Percentiles rank a stretch among this genome's conserved stretches.
Evolutionary conservation across 768 basidiomycete species (phyloP).

Genomic region (Lentinula lateritia): DNA sequence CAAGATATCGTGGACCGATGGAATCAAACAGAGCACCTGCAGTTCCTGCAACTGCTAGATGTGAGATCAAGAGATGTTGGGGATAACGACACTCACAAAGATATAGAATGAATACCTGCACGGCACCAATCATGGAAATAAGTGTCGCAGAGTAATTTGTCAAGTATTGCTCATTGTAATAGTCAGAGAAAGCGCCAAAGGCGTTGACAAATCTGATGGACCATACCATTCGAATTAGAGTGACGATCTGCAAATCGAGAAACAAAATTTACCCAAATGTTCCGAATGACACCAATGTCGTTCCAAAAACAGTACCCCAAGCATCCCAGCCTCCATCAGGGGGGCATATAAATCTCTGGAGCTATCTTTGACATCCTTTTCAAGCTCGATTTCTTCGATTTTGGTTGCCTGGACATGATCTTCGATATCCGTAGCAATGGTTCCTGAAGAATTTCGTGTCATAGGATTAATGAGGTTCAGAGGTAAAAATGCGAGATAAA

Average conservation of each 20-base stretch:
- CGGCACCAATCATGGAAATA: conserved; percentile 23
- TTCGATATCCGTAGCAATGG: background rate
- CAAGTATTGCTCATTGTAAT: conserved; percentile 21
- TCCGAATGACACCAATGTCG: conserved; percentile 1
- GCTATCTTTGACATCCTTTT: background rate
- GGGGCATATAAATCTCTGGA: background rate
- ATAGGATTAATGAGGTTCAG: background rate
- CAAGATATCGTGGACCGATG: conserved; percentile 10
- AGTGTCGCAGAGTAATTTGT: conserved; percentile 21
- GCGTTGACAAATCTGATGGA: conserved; percentile 16
- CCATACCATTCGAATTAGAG: conserved; percentile 10
- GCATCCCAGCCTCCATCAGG: conserved; percentile 7
- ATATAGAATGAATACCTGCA: conserved; percentile 22
- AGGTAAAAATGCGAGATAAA: background rate
- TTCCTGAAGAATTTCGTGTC: background rate
- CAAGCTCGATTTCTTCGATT: background rate
- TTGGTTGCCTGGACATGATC: background rate
- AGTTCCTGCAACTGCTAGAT: conserved; percentile 8
- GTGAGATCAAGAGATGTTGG: too few relatives aligned
- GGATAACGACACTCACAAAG: conserved; percentile 5
- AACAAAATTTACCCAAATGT: conserved; percentile 12
- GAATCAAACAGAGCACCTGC: conserved; percentile 12
- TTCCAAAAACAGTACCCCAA: conserved; percentile 3
- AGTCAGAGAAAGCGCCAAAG: conserved; percentile 30
- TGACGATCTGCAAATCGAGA: background rate